Base-by-base conservation (phyloP, 768 basidiomycete species). In the Auriculariales sp. region DNA sequence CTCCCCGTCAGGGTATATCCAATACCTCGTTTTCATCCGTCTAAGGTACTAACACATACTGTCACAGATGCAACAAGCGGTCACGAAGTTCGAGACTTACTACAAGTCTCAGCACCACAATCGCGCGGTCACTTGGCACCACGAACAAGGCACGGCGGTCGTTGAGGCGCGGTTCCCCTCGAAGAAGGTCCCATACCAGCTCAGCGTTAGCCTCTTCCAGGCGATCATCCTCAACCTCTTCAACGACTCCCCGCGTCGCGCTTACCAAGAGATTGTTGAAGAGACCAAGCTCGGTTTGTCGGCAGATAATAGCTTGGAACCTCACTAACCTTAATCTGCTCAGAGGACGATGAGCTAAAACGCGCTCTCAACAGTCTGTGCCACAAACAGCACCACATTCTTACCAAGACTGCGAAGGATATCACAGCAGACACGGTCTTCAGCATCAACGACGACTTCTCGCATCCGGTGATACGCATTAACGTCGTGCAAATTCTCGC, bases 401-500 rank as follows among this genome's bases (percentile, higher is more conserved):
- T 99, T 51, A 74, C 69, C 61, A 98, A 97, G 64, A 61, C 63
- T 0, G 86, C 90, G 4, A 78, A 73, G 55, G 91, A 94, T 19
- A 81, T 99, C 32, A 62, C 78, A 27, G 77, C 82, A 29, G 67
- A 62, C 1, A 95, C 98, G 58, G 61, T 74, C 36, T 98, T 99
- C 62, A 64, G 66, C 28, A 91, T 83, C 69, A 95, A 97, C 61
- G 67, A 73, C 28, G 78, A 78, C 7, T 98, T 98, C 63, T 77
- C 78, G 27, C 85, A 94, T 57, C 72, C 82, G 5, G 72, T 77
- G 34, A 65, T 78, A 31, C 87, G 82, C 57, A 75, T 99, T 33
- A 88, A 88, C 64, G 93, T 98, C 67, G 94, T 92, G 59, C 87
- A 92, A 19, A 94, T 99, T 46, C 95, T 97, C 63, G 84, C 82